phyloP scores from a whole-genome alignment of 2,329 filamentous ascomycete species.

The Calonectria pteridis region DNA sequence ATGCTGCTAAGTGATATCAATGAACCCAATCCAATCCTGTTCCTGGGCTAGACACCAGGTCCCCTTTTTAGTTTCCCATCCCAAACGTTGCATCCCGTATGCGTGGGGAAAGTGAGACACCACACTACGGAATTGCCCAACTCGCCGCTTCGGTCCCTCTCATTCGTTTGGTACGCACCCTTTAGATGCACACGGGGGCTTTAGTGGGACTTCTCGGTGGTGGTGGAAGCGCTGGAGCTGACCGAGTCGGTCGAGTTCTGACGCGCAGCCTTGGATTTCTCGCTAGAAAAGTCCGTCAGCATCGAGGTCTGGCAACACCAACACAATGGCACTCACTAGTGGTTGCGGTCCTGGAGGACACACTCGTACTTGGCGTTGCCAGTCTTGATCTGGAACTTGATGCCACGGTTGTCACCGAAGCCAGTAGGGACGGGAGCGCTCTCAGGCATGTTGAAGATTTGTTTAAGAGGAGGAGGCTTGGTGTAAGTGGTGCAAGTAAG shows the following conservation, averaged over 20 bases:
- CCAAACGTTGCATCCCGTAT: not conserved
- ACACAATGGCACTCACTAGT: slow-evolving; percentile 54
- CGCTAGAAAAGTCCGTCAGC: slow-evolving; percentile 47
- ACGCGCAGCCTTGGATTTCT: slow-evolving; percentile 55
- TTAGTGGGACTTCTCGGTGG: slow-evolving; percentile 40
- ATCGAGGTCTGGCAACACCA: not conserved
- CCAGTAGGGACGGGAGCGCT: slow-evolving; percentile 37
- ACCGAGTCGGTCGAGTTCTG: slow-evolving; percentile 52
- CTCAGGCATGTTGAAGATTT: slow-evolving; percentile 37
- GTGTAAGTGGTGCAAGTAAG: slow-evolving; percentile 25
- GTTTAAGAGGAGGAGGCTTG: not conserved
- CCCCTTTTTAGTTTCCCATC: slow-evolving; percentile 19
- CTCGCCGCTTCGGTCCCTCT: not conserved
- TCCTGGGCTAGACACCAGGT: slow-evolving; percentile 29
- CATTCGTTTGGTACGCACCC: not conserved
- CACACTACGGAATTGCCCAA: slow-evolving; percentile 14
- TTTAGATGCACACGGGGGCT: not conserved
- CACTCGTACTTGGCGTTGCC: slow-evolving; percentile 55
- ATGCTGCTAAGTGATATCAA: slow-evolving; percentile 37
- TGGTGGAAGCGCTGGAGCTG: slow-evolving; percentile 46
- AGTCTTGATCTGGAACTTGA: slow-evolving; percentile 62
- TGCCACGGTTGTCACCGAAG: slow-evolving; percentile 54
- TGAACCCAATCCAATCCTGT: slow-evolving; percentile 21
- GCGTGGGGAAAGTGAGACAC: slow-evolving; percentile 10
- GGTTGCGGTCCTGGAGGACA: slow-evolving; percentile 57